Percentiles rank a stretch among this genome's conserved stretches.
These are phyloP conservation scores for Metarhizium humberi DNA, from an alignment of 2,329 filamentous ascomycete species.

Conservation along the genomic window DNA sequence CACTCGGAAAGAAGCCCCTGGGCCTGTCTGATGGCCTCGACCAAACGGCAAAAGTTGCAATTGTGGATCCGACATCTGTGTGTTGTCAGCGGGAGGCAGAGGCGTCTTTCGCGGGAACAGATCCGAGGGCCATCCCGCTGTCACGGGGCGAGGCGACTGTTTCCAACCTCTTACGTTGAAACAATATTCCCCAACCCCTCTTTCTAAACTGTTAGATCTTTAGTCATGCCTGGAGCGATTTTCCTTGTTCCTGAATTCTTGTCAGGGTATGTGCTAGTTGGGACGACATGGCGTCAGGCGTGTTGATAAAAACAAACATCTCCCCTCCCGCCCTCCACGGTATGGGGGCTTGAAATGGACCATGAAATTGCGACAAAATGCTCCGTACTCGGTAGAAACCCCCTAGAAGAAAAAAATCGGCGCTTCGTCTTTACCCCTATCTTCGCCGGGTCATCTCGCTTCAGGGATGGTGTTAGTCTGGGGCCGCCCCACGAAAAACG, in stretches of 20 bases:
- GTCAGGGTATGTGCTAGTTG: background rate
- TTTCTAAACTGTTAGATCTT: background rate
- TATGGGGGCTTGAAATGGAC: background rate
- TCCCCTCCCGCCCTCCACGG: background rate
- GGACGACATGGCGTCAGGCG: background rate
- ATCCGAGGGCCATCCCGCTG: background rate
- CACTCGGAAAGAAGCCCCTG: background rate
- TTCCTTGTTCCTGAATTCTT: background rate
- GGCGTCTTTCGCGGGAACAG: background rate
- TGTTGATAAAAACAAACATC: background rate
- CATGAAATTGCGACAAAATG: background rate
- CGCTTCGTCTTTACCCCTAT: slow-evolving; percentile 1
- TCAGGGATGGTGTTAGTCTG: slow-evolving; percentile 17
- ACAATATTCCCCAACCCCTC: background rate
- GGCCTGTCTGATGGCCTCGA: background rate
- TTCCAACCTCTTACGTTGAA: background rate
- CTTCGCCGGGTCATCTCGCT: slow-evolving; percentile 21
- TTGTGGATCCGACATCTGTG: background rate
- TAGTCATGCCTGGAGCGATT: background rate
- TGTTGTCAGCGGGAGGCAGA: background rate
- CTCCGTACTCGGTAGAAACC: slow-evolving; percentile 1
- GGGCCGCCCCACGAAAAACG: slow-evolving; percentile 12
- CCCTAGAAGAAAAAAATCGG: no score
- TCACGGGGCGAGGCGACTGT: background rate
- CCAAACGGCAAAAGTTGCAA: background rate